phyloP scores from a whole-genome alignment of 441 rosid genomes.

The Jatropha multifida region DNA sequence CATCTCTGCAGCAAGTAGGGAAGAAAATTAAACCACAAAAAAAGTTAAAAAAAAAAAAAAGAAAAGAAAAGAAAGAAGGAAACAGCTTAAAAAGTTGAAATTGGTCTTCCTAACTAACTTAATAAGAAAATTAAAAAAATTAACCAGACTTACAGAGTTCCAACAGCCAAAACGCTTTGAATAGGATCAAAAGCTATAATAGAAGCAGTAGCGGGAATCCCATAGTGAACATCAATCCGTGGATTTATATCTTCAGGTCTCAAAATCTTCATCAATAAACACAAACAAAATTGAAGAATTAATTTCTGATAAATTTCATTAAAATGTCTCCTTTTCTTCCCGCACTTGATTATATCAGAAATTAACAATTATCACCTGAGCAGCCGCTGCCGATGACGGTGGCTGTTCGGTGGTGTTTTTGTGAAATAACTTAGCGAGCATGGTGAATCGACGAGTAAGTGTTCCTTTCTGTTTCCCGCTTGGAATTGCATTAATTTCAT shows the following conservation, averaged over 20 bases:
- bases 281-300: background rate
- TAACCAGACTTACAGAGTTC: slow-evolving; percentile 46
- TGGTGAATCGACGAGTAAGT: slow-evolving; percentile 31
- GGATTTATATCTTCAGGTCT: slow-evolving; percentile 38
- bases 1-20: slow-evolving; percentile 42
- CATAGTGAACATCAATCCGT: slow-evolving; percentile 47
- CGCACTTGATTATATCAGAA: no score
- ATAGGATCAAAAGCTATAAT: slow-evolving; percentile 56
- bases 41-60: background rate
- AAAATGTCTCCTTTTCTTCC: background rate
- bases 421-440: slow-evolving; percentile 62
- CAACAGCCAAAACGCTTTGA: slow-evolving; percentile 59
- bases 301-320: background rate
- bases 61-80: background rate
- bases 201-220: slow-evolving; percentile 61
- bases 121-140: background rate
- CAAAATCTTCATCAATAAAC: slow-evolving; percentile 11
- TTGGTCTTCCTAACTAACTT: background rate
- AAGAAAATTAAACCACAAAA: no score
- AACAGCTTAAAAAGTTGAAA: background rate
- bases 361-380: background rate
- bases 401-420: slow-evolving; percentile 38
- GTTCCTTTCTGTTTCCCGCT: background rate
- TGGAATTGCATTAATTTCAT: no score
- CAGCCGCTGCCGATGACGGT: slow-evolving; percentile 20